Conservation (phyloP, 352 stramenopile species). For the Elongisporangium senticosum region DNA sequence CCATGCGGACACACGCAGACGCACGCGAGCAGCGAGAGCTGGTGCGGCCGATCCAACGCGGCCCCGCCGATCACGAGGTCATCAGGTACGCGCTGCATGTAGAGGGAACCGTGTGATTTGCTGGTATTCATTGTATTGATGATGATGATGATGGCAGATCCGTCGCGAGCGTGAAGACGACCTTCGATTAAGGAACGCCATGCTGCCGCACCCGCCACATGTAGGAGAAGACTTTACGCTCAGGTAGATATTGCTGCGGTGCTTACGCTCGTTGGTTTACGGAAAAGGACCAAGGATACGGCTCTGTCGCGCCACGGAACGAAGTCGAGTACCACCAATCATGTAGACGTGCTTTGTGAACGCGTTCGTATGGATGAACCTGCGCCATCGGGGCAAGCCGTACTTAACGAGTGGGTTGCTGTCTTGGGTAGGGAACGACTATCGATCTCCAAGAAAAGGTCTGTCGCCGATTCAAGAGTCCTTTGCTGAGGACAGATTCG, state of each 20-base stretch:
- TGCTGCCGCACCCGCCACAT: neutral
- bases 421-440: neutral
- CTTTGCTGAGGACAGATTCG: neutral
- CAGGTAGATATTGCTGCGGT: neutral
- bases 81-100: neutral
- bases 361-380: neutral
- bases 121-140: no score
- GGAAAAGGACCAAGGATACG: neutral
- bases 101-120: neutral
- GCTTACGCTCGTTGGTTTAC: neutral
- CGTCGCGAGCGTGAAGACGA: neutral
- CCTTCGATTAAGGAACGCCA: neutral
- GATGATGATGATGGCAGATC: neutral
- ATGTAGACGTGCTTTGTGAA: neutral
- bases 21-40: neutral
- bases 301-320: neutral
- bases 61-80: neutral
- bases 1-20: neutral
- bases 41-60: neutral
- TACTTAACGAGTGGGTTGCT: neutral
- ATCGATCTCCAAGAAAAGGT: neutral
- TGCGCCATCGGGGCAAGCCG: neutral
- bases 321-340: neutral
- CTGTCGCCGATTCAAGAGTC: neutral
- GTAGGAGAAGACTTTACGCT: neutral